Evolutionary conservation across 2,329 filamentous ascomycete genomes (phyloP), one percentile per base, ranked within the genome.

Genomic region (Neofusicoccum parvum): DNA sequence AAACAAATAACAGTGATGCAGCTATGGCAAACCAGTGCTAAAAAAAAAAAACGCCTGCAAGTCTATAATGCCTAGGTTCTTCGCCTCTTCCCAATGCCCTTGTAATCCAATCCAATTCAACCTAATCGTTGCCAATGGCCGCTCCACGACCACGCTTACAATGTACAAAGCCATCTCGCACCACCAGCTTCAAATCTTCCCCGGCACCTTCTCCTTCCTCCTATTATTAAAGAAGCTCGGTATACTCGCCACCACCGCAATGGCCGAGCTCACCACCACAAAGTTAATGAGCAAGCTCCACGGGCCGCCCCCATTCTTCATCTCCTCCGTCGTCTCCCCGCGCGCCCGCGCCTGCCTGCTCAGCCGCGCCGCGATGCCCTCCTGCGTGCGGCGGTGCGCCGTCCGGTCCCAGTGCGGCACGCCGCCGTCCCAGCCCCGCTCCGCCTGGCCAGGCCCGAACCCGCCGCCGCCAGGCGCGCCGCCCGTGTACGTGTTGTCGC

Each of bases 401-500:
- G 80, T 82, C 46, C 86, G 85, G 79, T 98, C 90, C 71, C 97
- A 99, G 79, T 97, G 91, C 69, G 88, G 87, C 37, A 92, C 82
- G 39, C 88, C 82, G 64, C 86, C 81, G 37, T 81, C 76, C 60
- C 76, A 72, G 1, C 79, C 74, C 37, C 74, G 85, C 5, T 83
- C 81, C 46, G 82, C 79, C 65, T 85, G 83, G 0, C 87, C 88
- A 2, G 83, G 83, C 0, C 87, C 87, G 81, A 90, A 89, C 0
- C 89, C 88, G 17, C 79, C 88, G 17, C 79, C 78, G 1, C 76
- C 76, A 34, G 67, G 65, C 67, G 76, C 69, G 60, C 78, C 69
- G 51, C 70, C 32, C 15, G 50, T 23, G 34, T 65, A 3, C 68
- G 46, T 15, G 64, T 48, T 51, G 65, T 11, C 49, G 60, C 67